Percentiles rank a stretch among this genome's conserved stretches.
Evolutionary conservation across 2,329 filamentous ascomycete species (phyloP).

Genomic region (Penicillium sp.): DNA sequence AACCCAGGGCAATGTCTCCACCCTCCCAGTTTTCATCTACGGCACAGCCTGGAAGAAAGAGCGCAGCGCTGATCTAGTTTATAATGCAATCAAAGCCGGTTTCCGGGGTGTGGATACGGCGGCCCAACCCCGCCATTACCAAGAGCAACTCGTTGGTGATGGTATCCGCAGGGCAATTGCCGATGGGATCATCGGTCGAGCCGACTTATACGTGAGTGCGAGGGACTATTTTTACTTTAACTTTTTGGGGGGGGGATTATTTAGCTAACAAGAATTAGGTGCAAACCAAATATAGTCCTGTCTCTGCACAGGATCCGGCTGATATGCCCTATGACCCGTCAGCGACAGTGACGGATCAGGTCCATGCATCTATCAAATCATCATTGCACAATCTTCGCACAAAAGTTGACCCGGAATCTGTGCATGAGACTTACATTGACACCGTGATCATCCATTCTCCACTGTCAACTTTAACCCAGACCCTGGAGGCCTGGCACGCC

Average conservation of each 20-base stretch:
- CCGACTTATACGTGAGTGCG: slow-evolving; percentile 62
- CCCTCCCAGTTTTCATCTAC: slow-evolving; percentile 60
- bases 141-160: slow-evolving; percentile 67
- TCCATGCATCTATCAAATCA: slow-evolving; percentile 63
- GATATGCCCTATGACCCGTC: slow-evolving; percentile 63
- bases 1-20: slow-evolving; percentile 21
- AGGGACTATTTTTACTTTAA: neutral
- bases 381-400: slow-evolving; percentile 63
- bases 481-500: slow-evolving; percentile 63
- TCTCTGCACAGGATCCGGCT: slow-evolving; percentile 59
- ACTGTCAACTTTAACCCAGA: slow-evolving; percentile 50
- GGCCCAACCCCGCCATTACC: slow-evolving; percentile 74
- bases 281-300: slow-evolving; percentile 79
- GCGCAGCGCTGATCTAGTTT: slow-evolving; percentile 64
- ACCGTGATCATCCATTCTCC: slow-evolving; percentile 60
- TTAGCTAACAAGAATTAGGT: slow-evolving; percentile 47
- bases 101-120: slow-evolving; percentile 76
- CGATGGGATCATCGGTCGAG: slow-evolving; percentile 57
- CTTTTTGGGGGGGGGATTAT: neutral
- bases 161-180: slow-evolving; percentile 62
- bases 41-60: slow-evolving; percentile 86
- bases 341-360: slow-evolving; percentile 61
- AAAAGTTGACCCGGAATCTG: slow-evolving; percentile 21
- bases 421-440: slow-evolving; percentile 54
- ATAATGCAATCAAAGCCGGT: slow-evolving; percentile 64